phyloP scores from a whole-genome alignment of 1,139 yeast species.

The Debaryomyces sp. region DNA sequence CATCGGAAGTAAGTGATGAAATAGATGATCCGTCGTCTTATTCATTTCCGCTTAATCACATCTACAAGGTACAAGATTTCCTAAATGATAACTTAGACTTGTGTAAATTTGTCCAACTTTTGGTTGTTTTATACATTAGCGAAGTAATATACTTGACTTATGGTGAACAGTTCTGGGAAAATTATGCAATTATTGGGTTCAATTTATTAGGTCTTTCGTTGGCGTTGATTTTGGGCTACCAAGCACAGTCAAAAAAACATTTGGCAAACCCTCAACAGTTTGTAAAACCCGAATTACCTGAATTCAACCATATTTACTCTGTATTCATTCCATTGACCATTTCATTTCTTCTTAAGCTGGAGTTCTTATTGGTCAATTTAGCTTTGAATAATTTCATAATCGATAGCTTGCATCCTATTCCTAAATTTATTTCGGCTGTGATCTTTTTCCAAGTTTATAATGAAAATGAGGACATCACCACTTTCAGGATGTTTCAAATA shows the following conservation, averaged over 20 bases:
- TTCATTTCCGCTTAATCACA: conserved; percentile 29
- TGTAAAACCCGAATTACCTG: conserved; percentile 33
- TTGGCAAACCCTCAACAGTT: conserved; percentile 14
- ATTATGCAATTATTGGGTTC: conserved; percentile 33
- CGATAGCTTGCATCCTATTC: conserved; percentile 33
- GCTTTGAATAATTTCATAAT: conserved; percentile 41
- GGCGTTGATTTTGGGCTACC: conserved; percentile 33
- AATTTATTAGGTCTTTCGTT: conserved; percentile 37
- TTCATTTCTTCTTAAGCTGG: conserved; percentile 23
- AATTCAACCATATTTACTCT: conserved; percentile 41
- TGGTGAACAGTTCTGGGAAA: conserved; percentile 20
- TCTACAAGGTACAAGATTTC: conserved; percentile 42
- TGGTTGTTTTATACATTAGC: conserved; percentile 31
- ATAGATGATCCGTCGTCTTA: conserved; percentile 23
- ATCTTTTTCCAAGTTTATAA: conserved; percentile 36
- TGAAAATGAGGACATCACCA: conserved; percentile 16
- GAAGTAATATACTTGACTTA: conserved; percentile 34
- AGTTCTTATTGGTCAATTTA: conserved; percentile 35
- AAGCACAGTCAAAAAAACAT: conserved; percentile 22
- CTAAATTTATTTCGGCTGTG: conserved; percentile 32
- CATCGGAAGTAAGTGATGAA: conserved; percentile 6
- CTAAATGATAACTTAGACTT: conserved; percentile 37
- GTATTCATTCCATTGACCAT: conserved; percentile 35
- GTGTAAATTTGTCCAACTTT: conserved; percentile 36
- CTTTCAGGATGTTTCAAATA: conserved; percentile 25